These are phyloP conservation scores for Clonostachys rhizophaga DNA, from an alignment of 2,329 filamentous ascomycete genomes.

Conservation along the genomic window DNA sequence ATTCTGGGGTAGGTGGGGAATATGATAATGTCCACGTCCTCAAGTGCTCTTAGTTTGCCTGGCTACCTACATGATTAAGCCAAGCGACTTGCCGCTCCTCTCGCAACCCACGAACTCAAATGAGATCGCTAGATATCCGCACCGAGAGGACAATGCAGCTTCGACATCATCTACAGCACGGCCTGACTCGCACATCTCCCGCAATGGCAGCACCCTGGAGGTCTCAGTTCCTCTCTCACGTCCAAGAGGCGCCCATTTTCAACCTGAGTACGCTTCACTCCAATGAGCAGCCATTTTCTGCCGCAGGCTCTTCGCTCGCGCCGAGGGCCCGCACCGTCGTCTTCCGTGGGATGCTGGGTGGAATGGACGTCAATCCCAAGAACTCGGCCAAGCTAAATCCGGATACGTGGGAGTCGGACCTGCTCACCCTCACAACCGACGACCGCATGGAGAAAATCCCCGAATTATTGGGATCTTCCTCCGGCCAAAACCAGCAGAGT, in stretches of 20 bases:
- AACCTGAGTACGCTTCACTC: conserved; percentile 45
- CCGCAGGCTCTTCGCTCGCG: conserved; percentile 4
- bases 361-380: conserved; percentile 65
- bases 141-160: conserved; percentile 17
- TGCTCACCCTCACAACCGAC: conserved; percentile 83
- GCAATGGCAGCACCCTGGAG: conserved; percentile 47
- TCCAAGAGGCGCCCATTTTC: conserved; percentile 41
- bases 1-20: too few species aligned
- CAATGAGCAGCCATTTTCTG: conserved; percentile 5
- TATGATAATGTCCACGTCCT: too few species aligned
- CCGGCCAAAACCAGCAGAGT: conserved; percentile 13
- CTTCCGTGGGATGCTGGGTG: conserved; percentile 79
- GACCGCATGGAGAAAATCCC: conserved; percentile 78
- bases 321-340: conserved; percentile 75
- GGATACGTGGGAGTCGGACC: conserved; percentile 64
- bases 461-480: conserved; percentile 55
- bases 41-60: too few species aligned
- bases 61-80: too few species aligned
- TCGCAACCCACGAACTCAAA: neutral
- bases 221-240: conserved; percentile 42
- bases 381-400: conserved; percentile 73
- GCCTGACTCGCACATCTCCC: conserved; percentile 12
- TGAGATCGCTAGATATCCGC: neutral
- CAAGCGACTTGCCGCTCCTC: too few species aligned
- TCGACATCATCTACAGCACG: conserved; percentile 16